A percentile compares a stretch with the other conserved stretches of the same genome.
phyloP scores from a whole-genome alignment of 2,329 filamentous ascomycete species.

The Colletotrichum liriopes region DNA sequence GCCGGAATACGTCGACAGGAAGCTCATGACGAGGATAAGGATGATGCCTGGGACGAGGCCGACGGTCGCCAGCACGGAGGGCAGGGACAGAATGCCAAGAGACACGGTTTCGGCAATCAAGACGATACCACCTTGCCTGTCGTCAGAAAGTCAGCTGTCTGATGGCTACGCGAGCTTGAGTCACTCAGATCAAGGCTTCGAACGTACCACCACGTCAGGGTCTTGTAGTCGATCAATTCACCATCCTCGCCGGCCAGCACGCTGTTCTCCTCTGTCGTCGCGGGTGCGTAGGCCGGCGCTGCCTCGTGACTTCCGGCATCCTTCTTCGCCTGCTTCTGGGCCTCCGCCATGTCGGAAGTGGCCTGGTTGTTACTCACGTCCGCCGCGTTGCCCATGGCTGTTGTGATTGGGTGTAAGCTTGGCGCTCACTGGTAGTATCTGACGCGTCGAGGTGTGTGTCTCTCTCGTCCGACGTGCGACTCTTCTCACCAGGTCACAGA shows the following conservation, averaged over 20 bases:
- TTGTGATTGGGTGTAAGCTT: not conserved
- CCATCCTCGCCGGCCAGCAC: conserved; percentile 37
- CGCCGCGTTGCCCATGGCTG: conserved; percentile 1
- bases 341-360: conserved; percentile 31
- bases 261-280: conserved; percentile 34
- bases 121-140: conserved; percentile 62
- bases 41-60: conserved; percentile 82
- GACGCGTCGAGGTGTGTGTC: conserved; percentile 5
- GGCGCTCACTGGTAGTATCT: not conserved
- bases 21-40: conserved; percentile 76
- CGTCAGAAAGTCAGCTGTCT: not conserved
- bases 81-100: conserved; percentile 78
- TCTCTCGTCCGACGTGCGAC: conserved; percentile 10
- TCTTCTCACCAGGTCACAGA: not conserved
- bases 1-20: conserved; percentile 77
- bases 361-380: conserved; percentile 16
- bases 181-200: not conserved
- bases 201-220: conserved; percentile 56
- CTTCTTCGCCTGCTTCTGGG: conserved; percentile 20
- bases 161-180: too few relatives aligned
- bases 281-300: conserved; percentile 28
- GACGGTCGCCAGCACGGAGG: conserved; percentile 80
- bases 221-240: conserved; percentile 54
- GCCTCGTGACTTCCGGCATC: conserved; percentile 19
- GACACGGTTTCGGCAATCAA: conserved; percentile 63